Conservation (phyloP, 495 filamentous ascomycete genomes). For the Letharia columbiana region DNA sequence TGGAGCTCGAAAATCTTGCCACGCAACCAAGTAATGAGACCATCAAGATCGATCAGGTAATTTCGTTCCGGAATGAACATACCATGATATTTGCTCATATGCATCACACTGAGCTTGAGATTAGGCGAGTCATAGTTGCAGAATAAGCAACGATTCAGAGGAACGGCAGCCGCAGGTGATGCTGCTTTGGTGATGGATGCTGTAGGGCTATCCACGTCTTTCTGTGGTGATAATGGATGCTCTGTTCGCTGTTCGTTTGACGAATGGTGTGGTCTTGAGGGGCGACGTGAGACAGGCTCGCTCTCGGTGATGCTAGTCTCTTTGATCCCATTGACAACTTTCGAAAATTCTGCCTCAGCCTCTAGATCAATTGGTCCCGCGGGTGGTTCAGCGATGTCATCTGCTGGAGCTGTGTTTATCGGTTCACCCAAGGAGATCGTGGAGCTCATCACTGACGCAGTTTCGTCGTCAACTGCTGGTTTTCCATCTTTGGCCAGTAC, state of each 20-base stretch:
- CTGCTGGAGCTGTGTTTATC: constrained; percentile 39
- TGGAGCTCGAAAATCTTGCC: constrained; percentile 68
- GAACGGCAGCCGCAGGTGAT: constrained; percentile 27
- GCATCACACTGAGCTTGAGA: constrained; percentile 61
- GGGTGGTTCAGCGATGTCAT: constrained; percentile 4
- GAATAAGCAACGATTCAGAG: constrained; percentile 72
- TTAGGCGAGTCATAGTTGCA: constrained; percentile 74
- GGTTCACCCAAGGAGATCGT: constrained; percentile 86
- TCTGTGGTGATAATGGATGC: constrained; percentile 30
- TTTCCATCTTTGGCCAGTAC: constrained; percentile 36
- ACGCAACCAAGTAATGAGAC: constrained; percentile 65
- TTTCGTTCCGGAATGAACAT: constrained; percentile 89
- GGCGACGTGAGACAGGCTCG: constrained; percentile 43
- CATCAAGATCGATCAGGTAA: constrained; percentile 73
- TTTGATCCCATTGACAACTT: constrained; percentile 71
- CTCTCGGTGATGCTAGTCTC: constrained; percentile 57
- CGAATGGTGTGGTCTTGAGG: constrained; percentile 48
- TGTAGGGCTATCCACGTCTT: constrained; percentile 21
- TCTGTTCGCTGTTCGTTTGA: constrained; percentile 36
- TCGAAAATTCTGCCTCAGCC: constrained; percentile 64
- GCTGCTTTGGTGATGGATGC: constrained; percentile 19
- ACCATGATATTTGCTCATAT: constrained; percentile 89
- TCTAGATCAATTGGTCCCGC: constrained; percentile 43
- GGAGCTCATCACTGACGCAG: constrained; percentile 82
- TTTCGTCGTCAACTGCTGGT: constrained; percentile 49